These are phyloP conservation scores for Ogataea paraovalis DNA, from an alignment of 805 yeast species.

Conservation along the genomic window DNA sequence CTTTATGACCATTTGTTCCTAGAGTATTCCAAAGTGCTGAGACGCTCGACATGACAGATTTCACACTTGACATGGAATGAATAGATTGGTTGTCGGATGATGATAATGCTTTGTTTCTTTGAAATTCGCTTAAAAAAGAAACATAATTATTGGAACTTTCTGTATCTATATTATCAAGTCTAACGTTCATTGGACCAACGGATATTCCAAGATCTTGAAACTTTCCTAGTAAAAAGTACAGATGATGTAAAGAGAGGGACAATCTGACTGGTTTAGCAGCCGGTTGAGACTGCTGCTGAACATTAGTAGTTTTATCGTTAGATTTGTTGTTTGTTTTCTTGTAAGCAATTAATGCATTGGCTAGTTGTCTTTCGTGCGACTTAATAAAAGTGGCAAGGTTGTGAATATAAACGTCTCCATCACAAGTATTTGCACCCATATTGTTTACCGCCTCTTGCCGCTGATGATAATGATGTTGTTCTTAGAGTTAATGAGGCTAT, in stretches of 20 bases:
- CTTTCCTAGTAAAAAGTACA: conserved; percentile 56
- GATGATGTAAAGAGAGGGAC: conserved; percentile 58
- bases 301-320: not conserved
- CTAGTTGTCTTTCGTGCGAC: conserved; percentile 54
- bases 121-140: conserved; percentile 57
- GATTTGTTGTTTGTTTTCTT: conserved; percentile 34
- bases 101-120: conserved; percentile 30
- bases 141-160: conserved; percentile 47
- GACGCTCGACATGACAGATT: conserved; percentile 45
- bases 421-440: conserved; percentile 35
- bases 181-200: conserved; percentile 60
- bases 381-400: conserved; percentile 50
- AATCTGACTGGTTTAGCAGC: conserved; percentile 49
- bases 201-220: conserved; percentile 45
- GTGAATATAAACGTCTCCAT: conserved; percentile 56
- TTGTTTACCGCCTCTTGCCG: not conserved
- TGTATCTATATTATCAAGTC: conserved; percentile 54
- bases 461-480: not conserved
- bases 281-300: conserved; percentile 8
- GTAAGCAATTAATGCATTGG: conserved; percentile 54
- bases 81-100: conserved; percentile 43
- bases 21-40: conserved; percentile 38
- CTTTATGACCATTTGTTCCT: conserved; percentile 38
- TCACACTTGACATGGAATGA: conserved; percentile 55
- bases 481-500: no score